Evolutionary conservation across 1,284 basidiomycete species (phyloP), one percentile per base, ranked within the genome.

Genomic region (Sanghuangporus sanghuang): DNA sequence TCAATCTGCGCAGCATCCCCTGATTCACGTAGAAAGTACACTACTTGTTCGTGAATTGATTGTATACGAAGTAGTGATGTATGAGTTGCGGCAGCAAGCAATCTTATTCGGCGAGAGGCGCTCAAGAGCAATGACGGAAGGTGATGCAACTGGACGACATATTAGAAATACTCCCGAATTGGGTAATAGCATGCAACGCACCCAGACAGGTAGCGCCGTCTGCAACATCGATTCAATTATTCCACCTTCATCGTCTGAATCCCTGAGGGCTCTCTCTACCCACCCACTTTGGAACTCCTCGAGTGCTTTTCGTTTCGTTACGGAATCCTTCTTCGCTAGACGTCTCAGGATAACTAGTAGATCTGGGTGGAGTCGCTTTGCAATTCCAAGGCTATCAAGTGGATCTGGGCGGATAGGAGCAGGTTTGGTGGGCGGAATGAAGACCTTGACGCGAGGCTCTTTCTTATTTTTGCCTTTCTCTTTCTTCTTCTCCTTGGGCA

Each of bases 291-390:
- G 81, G 27, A 99, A 75, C 64, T 96, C 95, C 71, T 98, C 96
- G 64, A 98, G 76, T 0, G 94, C 95, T 69, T 92, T 88, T 16
- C 84, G 78, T 72, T 95, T 90, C 0, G 96, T 98, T 49, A 94
- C 84, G 18, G 85, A 84, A 67, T 97, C 95, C 78, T 97, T 98
- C 83, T 99, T 99, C 38, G 85, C 87, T 52, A 98, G 79, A 61
- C 87, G 85, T 58, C 93, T 78, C 56, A 98, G 80, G 1, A 95
- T 83, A 23, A 99, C 85, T 14, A 96, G 82, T 18, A 98, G 80
- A 55, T 96, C 94, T 0, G 95, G 84, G 0, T 92, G 89, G 11
- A 96, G 76, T n/a, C 78, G 78, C 70, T 87, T 82, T 11, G 85
- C 90, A 8, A 98, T 80, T 0, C 95, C 95, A 23, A 89, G 87